Conservation (phyloP, 2,329 filamentous ascomycete species). For the Ceratocystis papillata region DNA sequence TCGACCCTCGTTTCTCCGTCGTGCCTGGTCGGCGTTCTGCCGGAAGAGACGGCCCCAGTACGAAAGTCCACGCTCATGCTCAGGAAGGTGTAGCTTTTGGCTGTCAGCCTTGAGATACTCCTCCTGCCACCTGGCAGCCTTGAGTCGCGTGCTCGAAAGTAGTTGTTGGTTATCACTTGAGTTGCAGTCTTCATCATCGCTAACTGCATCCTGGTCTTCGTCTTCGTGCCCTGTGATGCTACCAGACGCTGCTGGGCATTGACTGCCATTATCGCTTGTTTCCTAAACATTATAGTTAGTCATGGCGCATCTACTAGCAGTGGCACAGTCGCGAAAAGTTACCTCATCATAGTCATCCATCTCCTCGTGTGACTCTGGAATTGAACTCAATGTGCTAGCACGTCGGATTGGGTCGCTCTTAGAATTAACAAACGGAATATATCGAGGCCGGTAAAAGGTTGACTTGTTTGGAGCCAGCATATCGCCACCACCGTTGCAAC, state of each 20-base stretch:
- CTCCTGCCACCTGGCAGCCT: constrained; percentile 6
- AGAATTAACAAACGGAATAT: constrained; percentile 23
- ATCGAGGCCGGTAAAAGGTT: constrained; percentile 19
- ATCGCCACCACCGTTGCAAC: neutral
- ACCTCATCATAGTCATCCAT: constrained; percentile 13
- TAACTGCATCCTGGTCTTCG: constrained; percentile 4
- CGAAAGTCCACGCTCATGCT: constrained; percentile 22
- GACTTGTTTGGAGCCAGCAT: neutral
- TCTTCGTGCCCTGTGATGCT: neutral
- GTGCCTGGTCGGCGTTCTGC: constrained; percentile 20
- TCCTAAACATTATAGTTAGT: neutral
- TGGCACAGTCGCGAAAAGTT: neutral
- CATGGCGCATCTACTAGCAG: neutral
- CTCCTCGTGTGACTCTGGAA: constrained; percentile 22
- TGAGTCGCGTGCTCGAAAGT: neutral
- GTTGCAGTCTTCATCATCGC: constrained; percentile 8
- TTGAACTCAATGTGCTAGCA: constrained; percentile 21
- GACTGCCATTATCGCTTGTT: constrained; percentile 1
- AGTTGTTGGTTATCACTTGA: neutral
- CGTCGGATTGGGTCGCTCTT: constrained; percentile 21
- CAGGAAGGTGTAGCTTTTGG: constrained; percentile 14
- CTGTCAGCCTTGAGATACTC: constrained; percentile 17
- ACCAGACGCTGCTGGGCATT: neutral
- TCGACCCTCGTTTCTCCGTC: constrained; percentile 3
- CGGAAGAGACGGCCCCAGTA: constrained; percentile 24